Conservation (phyloP, 129 eudicot species). For the Solidago caesia region DNA sequence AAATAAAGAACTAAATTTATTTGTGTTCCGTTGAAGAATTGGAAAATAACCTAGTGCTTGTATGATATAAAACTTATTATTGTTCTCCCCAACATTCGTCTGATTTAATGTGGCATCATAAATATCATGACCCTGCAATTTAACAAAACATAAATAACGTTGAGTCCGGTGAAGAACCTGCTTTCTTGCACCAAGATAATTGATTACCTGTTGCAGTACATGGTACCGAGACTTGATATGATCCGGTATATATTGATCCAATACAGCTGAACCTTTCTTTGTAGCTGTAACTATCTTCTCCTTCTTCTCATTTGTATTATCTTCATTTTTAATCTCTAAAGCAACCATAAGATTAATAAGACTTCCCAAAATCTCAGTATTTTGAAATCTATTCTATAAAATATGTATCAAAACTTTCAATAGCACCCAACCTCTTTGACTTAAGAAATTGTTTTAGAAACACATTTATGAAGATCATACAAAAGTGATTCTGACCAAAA, state of each 20-base stretch:
- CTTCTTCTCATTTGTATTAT: slow-evolving; percentile 33
- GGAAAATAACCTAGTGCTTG: slow-evolving; percentile 72
- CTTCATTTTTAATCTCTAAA: slow-evolving; percentile 42
- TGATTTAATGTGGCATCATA: slow-evolving; percentile 97
- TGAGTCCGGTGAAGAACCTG: not conserved
- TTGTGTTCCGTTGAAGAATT: not conserved
- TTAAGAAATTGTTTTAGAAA: no score
- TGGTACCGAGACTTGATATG: slow-evolving; percentile 78
- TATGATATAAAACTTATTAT: slow-evolving; percentile 86
- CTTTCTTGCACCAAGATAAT: not conserved
- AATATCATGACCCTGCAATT: slow-evolving; percentile 60
- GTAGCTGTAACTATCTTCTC: slow-evolving; percentile 77
- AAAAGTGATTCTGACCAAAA: no score
- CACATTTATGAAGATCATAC: no score
- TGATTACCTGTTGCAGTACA: slow-evolving; percentile 67
- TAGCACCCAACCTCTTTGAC: no score
- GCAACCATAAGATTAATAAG: slow-evolving; percentile 2
- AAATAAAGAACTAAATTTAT: not conserved
- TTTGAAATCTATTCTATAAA: no score
- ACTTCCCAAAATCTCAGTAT: no score
- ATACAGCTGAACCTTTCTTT: slow-evolving; percentile 89
- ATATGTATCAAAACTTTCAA: no score
- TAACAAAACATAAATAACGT: not conserved
- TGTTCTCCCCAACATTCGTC: slow-evolving; percentile 90
- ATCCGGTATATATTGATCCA: slow-evolving; percentile 79